Evolutionary conservation across 768 basidiomycete species (phyloP), one percentile per base, ranked within the genome.

Genomic region (Lactarius deliciosus): DNA sequence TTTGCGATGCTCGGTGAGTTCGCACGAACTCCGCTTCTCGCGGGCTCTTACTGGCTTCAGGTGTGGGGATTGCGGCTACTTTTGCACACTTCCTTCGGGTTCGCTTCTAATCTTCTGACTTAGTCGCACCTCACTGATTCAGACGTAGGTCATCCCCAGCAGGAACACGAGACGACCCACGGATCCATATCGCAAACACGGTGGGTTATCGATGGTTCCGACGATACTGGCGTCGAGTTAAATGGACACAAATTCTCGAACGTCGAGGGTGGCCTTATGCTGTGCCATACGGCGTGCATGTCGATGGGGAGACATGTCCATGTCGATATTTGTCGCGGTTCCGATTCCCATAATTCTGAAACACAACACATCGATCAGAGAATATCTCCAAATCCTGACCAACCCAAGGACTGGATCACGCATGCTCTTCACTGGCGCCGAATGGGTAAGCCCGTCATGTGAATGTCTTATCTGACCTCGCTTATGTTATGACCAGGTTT

Each of bases 151-250:
- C 86, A 87, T 66, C 64, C 83, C 0, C 85, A 87, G 64, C 78
- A 81, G 69, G 83, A 85, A 58, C 86, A 88, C 47, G 85, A 86
- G 54, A 88, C 86, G 0, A 78, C 77, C 15, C 86, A 88, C 61
- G 87, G 86, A 11, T 86, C 85, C 1, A 87, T 87, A 85, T 82
- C 84, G 0, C 78, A 76, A 62, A 82, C 84, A 0, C 76, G 78
- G 41, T 88, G 87, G 87, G 77, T 81, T 0, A 71, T 86, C 3
- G 84, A 86, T 63, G 84, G 82, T 1, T 80, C 80, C 0, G 81
- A 85, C 13, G 83, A 80, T 20, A 78, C 78, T 2, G 73, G 76
- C 1, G 61, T 86, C 0, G 86, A 87, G 68, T 75, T 86, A 2
- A 79, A 83, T 63, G 85, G 86, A 1, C 80, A 80, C 62, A 82